Evolutionary conservation across 371 early-diverging fungal genomes (phyloP).

Genomic region (Spraguea lophii): DNA sequence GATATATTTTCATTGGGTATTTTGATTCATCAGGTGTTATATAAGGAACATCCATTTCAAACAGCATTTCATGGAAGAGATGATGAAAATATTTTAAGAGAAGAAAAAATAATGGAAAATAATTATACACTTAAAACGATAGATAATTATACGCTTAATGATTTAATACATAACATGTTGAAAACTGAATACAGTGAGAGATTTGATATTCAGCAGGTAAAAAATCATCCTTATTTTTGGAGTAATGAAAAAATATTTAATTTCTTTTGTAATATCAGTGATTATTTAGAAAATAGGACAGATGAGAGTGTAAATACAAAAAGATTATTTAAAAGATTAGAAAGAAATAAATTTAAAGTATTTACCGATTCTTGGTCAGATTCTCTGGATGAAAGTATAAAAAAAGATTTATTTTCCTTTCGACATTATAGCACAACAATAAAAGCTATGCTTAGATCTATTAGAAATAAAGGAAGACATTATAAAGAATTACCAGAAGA

Average conservation of each 20-base stretch:
- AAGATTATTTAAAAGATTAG: neutral
- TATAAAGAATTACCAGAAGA: slow-evolving; percentile 18
- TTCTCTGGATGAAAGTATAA: slow-evolving; percentile 8
- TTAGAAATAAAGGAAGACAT: slow-evolving; percentile 41
- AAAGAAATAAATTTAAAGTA: slow-evolving; percentile 10
- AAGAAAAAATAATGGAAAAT: slow-evolving; percentile 3
- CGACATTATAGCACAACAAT: slow-evolving; percentile 25
- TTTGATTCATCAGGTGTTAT: slow-evolving; percentile 2
- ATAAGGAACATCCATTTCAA: slow-evolving; percentile 2
- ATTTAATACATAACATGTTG: slow-evolving; percentile 14
- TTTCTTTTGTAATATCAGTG: slow-evolving; percentile 31
- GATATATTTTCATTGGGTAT: neutral
- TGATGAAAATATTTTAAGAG: neutral
- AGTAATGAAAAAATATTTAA: slow-evolving; percentile 11
- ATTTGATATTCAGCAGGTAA: neutral
- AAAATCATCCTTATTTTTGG: slow-evolving; percentile 38
- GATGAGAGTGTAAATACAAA: slow-evolving; percentile 8
- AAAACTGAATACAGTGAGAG: neutral
- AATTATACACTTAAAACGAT: neutral
- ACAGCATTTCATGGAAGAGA: neutral
- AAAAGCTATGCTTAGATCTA: slow-evolving; percentile 21
- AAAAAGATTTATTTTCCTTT: slow-evolving; percentile 1
- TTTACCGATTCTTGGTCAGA: slow-evolving; percentile 16
- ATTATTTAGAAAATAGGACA: slow-evolving; percentile 17
- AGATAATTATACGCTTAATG: slow-evolving; percentile 2